Percentiles rank a stretch among this genome's conserved stretches.
Evolutionary conservation across 352 stramenopile genomes (phyloP).

Genomic region (Phytopythium mirpurense): DNA sequence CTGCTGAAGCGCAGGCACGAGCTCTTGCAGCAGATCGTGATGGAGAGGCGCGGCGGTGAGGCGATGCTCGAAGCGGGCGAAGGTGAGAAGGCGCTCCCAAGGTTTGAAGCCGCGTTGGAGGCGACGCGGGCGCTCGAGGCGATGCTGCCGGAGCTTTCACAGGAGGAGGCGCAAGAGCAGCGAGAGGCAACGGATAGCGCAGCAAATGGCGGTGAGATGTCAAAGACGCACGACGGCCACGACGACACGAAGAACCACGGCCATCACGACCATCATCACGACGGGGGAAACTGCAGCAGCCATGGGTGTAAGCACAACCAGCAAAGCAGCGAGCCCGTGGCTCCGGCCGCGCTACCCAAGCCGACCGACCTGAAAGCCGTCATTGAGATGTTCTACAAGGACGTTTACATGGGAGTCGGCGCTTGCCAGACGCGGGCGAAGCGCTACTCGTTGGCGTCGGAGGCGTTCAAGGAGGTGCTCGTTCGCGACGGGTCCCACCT

Average conservation of each 20-base stretch:
- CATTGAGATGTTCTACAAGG: conserved; percentile 64
- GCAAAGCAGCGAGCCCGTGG: conserved; percentile 8
- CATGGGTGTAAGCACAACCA: conserved; percentile 5
- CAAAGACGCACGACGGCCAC: not conserved
- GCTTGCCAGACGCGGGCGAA: conserved; percentile 25
- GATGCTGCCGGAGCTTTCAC: conserved; percentile 31
- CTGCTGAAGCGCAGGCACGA: conserved; percentile 44
- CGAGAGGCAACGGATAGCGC: conserved; percentile 2
- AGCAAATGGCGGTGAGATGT: conserved; percentile 1
- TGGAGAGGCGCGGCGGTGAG: conserved; percentile 33
- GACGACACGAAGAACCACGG: conserved; percentile 1
- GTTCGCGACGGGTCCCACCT: conserved; percentile 43
- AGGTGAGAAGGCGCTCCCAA: conserved; percentile 9
- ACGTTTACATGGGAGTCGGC: conserved; percentile 53
- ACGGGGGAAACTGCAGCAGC: conserved; percentile 3
- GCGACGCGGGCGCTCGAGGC: conserved; percentile 28
- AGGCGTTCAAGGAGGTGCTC: conserved; percentile 69
- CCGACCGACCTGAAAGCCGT: conserved; percentile 46
- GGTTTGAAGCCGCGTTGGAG: conserved; percentile 31
- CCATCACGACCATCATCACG: conserved; percentile 7
- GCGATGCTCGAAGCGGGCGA: conserved; percentile 8
- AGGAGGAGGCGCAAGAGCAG: conserved; percentile 14
- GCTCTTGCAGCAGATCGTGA: conserved; percentile 43
- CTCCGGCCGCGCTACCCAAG: conserved; percentile 22
- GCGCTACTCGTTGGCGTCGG: conserved; percentile 31